phyloP scores from a whole-genome alignment of 352 stramenopile species.

The Phytophthora ohioensis region DNA sequence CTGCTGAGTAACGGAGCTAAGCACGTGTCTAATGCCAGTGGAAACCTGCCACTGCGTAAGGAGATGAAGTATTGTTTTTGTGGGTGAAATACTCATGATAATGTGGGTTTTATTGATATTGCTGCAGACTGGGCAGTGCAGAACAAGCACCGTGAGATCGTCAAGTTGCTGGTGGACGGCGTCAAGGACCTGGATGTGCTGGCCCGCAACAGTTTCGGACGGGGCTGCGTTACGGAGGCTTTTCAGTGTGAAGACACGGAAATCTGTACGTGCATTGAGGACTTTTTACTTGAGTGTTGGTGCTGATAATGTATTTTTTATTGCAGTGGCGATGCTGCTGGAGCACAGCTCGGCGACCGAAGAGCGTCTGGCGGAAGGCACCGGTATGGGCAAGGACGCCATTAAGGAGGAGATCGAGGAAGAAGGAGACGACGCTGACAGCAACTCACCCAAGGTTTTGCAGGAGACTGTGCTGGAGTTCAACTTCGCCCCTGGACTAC shows the following conservation, averaged over 20 bases:
- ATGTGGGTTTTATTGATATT: constrained; percentile 16
- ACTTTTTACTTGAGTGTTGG: not conserved
- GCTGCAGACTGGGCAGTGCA: constrained; percentile 86
- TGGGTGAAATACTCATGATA: constrained; percentile 8
- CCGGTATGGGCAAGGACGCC: constrained; percentile 72
- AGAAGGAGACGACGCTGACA: constrained; percentile 56
- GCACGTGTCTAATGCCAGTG: constrained; percentile 76
- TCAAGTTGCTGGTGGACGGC: constrained; percentile 76
- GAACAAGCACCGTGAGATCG: constrained; percentile 85
- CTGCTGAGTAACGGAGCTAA: constrained; percentile 62
- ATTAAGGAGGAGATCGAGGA: constrained; percentile 78
- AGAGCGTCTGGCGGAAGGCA: constrained; percentile 75
- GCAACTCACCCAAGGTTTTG: constrained; percentile 66
- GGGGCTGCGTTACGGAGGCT: constrained; percentile 83
- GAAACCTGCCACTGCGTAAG: constrained; percentile 83
- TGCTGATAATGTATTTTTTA: constrained; percentile 3
- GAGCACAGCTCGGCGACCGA: constrained; percentile 85
- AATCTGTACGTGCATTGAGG: constrained; percentile 65
- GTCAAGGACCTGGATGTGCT: constrained; percentile 84
- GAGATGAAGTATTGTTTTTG: not conserved
- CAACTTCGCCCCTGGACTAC: constrained; percentile 63
- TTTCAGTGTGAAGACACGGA: constrained; percentile 88
- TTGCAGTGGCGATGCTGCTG: constrained; percentile 70
- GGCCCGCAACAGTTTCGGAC: constrained; percentile 82
- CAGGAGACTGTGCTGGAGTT: constrained; percentile 89